Conservation (phyloP, 805 yeast genomes). For the Yarrowia divulgata region DNA sequence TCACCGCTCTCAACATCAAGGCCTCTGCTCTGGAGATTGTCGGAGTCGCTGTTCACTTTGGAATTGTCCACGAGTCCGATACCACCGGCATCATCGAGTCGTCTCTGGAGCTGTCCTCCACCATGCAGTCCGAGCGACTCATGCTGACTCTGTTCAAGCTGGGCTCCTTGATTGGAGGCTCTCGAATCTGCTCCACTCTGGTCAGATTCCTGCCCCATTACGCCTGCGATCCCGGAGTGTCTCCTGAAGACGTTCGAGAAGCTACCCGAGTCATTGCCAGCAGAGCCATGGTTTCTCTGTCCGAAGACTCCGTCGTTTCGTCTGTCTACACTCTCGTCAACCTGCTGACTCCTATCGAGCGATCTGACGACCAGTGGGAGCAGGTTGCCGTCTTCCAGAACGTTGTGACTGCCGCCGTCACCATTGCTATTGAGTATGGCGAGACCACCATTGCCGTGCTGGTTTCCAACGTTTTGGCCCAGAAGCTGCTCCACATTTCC, state of each 20-base stretch:
- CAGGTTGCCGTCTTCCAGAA: constrained; percentile 59
- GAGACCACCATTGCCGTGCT: constrained; percentile 78
- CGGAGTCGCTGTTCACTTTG: constrained; percentile 60
- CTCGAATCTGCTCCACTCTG: constrained; percentile 48
- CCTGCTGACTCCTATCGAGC: constrained; percentile 58
- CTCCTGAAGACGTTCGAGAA: constrained; percentile 56
- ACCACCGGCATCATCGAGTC: constrained; percentile 58
- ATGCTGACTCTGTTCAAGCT: constrained; percentile 61
- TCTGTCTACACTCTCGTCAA: constrained; percentile 85
- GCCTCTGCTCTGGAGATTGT: constrained; percentile 66
- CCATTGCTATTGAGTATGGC: constrained; percentile 68
- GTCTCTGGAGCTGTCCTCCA: constrained; percentile 61
- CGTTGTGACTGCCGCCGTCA: constrained; percentile 70
- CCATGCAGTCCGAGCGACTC: constrained; percentile 60
- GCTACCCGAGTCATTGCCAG: constrained; percentile 65
- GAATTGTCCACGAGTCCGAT: constrained; percentile 55
- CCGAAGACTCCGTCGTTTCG: constrained; percentile 84
- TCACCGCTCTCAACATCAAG: constrained; percentile 62
- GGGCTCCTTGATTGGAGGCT: constrained; percentile 61
- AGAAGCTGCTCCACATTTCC: constrained; percentile 61
- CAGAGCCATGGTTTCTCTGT: constrained; percentile 67
- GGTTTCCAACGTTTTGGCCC: constrained; percentile 81
- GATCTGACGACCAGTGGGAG: constrained; percentile 39
- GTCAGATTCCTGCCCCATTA: constrained; percentile 53
- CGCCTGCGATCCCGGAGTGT: constrained; percentile 59